Evolutionary conservation across 371 early-diverging fungal genomes (phyloP).

Genomic region (Polyrhizophydium stewartii): DNA sequence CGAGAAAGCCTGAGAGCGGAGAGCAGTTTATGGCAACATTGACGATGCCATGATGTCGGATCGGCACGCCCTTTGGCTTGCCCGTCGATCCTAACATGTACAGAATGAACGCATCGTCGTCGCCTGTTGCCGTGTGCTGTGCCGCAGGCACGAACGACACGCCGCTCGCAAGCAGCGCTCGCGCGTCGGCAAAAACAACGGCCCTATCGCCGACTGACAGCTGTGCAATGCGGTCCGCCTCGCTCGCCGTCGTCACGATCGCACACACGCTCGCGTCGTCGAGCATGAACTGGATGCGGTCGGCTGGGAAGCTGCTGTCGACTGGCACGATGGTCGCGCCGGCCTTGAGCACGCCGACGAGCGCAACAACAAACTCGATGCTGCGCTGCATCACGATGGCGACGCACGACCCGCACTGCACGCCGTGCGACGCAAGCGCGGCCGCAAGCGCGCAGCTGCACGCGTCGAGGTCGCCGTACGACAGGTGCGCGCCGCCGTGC

Average conservation of each 20-base stretch:
- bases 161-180: not conserved
- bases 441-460: constrained; percentile 12
- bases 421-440: constrained; percentile 3
- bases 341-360: constrained; percentile 19
- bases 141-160: too few relatives aligned
- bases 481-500: not conserved
- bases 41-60: constrained; percentile 25
- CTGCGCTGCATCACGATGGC: constrained; percentile 10
- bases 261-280: not conserved
- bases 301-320: not conserved
- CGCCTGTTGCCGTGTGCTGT: not conserved
- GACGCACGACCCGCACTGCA: constrained; percentile 9
- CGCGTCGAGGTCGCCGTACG: constrained; percentile 18
- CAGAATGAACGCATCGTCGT: not conserved
- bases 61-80: constrained; percentile 45
- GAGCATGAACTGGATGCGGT: constrained; percentile 4
- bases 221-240: not conserved
- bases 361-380: constrained; percentile 7
- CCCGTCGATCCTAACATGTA: constrained; percentile 51
- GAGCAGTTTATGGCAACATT: not conserved
- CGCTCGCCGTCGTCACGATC: not conserved
- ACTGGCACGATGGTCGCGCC: constrained; percentile 17
- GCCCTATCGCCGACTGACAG: not conserved
- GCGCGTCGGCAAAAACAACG: not conserved
- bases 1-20: not conserved